Evolutionary conservation across 2,329 filamentous ascomycete genomes (phyloP).

Genomic region (Fusarium redolens): DNA sequence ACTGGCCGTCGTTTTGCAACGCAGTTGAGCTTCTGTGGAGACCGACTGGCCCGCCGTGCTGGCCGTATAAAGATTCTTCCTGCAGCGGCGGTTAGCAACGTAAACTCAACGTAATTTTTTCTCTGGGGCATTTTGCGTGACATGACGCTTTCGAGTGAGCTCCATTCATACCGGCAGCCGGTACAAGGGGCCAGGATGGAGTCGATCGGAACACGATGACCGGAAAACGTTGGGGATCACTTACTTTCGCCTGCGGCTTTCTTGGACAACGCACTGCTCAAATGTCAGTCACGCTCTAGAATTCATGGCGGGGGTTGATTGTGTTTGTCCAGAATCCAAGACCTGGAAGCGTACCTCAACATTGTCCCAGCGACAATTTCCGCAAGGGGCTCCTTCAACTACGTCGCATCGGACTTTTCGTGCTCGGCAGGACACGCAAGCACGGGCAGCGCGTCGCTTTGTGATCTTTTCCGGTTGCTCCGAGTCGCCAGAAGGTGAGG

Average conservation of each 20-base stretch:
- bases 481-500: slow-evolving; percentile 46
- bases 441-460: slow-evolving; percentile 90
- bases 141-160: slow-evolving; percentile 30
- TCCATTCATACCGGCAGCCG: slow-evolving; percentile 15
- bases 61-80: slow-evolving; percentile 58
- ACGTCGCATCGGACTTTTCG: slow-evolving; percentile 96
- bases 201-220: slow-evolving; percentile 17
- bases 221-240: slow-evolving; percentile 51
- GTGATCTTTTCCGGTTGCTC: slow-evolving; percentile 60
- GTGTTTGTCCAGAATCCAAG: slow-evolving; percentile 8
- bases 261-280: slow-evolving; percentile 72
- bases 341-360: slow-evolving; percentile 63
- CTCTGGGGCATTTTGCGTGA: slow-evolving; percentile 14
- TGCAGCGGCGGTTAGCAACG: slow-evolving; percentile 47
- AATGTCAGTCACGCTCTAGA: slow-evolving; percentile 30
- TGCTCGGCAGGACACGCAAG: slow-evolving; percentile 87
- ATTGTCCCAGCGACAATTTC: slow-evolving; percentile 85
- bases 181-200: slow-evolving; percentile 7
- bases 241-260: slow-evolving; percentile 89
- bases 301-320: slow-evolving; percentile 16
- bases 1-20: slow-evolving; percentile 52
- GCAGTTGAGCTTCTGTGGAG: slow-evolving; percentile 59
- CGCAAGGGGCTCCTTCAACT: slow-evolving; percentile 87
- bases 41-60: slow-evolving; percentile 50
- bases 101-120: slow-evolving; percentile 7